These are phyloP conservation scores for Immersiporthe knoxdaviesiana DNA, from an alignment of 2,329 filamentous ascomycete genomes.

Conservation along the genomic window DNA sequence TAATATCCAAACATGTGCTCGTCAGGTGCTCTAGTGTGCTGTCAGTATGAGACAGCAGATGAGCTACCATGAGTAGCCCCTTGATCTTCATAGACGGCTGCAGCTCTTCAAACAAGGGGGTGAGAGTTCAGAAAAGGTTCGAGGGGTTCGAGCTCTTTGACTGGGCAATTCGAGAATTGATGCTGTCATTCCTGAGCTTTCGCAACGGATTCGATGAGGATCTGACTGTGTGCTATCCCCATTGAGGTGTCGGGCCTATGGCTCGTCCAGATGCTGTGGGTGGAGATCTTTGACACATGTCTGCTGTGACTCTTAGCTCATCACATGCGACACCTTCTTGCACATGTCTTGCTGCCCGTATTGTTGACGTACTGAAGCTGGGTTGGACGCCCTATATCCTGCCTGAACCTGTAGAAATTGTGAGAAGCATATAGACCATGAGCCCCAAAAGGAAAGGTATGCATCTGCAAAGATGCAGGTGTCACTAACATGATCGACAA, in stretches of 20 bases:
- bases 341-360: neutral
- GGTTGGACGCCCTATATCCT: neutral
- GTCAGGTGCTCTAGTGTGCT: neutral
- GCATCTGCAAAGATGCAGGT: neutral
- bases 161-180: neutral
- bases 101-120: neutral
- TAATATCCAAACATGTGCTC: neutral
- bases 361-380: neutral
- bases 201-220: neutral
- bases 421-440: neutral
- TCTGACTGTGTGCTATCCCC: neutral
- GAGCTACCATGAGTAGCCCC: neutral
- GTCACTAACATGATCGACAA: neutral
- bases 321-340: neutral
- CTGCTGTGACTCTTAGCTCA: neutral
- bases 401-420: neutral
- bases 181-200: neutral
- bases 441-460: neutral
- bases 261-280: neutral
- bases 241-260: neutral
- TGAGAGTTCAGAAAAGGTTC: neutral
- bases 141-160: neutral
- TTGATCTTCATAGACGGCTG: neutral
- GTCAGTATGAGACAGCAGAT: neutral
- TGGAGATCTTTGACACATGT: neutral